phyloP scores from a whole-genome alignment of 305 asterid genomes.

The Solanum aculeatissimum region DNA sequence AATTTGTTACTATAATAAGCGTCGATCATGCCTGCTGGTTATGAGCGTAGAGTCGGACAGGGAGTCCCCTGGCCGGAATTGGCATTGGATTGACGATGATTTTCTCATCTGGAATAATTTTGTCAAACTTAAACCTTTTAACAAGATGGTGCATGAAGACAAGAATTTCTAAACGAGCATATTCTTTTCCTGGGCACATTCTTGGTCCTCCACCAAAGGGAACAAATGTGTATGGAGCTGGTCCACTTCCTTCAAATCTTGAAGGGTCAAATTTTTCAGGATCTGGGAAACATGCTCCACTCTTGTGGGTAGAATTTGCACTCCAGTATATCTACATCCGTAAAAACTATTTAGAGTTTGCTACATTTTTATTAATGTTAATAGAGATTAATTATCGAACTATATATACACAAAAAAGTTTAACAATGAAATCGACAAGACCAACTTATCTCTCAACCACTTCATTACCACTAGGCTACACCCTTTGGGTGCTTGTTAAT shows the following conservation, averaged over 20 bases:
- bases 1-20: not conserved
- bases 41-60: conserved; percentile 47
- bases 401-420: no score
- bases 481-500: no score
- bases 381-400: not conserved
- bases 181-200: conserved; percentile 79
- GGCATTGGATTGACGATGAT: conserved; percentile 71
- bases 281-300: conserved; percentile 39
- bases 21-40: not conserved
- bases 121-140: conserved; percentile 48
- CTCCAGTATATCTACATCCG: conserved; percentile 55
- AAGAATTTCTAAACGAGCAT: conserved; percentile 52
- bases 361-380: not conserved
- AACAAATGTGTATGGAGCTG: conserved; percentile 64
- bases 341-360: not conserved
- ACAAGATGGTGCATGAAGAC: conserved; percentile 65
- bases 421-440: no score
- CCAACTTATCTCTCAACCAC: no score
- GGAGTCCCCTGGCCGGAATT: conserved; percentile 62
- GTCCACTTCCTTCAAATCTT: conserved; percentile 62
- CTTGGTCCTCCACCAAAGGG: conserved; percentile 79
- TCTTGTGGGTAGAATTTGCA: conserved; percentile 61
- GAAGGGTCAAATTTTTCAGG: conserved; percentile 53
- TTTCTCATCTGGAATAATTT: conserved; percentile 49
- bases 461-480: no score